A percentile compares a stretch with the other conserved stretches of the same genome.
These are phyloP conservation scores for Ophiostoma australiae DNA, from an alignment of 2,329 filamentous ascomycete species.

Conservation along the genomic window DNA sequence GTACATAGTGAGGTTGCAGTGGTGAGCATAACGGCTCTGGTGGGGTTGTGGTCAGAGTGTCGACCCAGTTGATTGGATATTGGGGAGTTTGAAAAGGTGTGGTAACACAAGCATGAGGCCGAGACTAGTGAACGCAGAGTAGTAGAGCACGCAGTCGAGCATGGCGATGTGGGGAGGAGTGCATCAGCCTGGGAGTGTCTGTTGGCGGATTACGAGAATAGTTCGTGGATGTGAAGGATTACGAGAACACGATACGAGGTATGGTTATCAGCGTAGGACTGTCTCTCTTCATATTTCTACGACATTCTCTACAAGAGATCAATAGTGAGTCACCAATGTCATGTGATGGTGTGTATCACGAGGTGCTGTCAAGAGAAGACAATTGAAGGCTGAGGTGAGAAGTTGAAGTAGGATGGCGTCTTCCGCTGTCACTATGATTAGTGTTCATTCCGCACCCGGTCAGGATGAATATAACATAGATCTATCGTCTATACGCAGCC, in stretches of 20 bases:
- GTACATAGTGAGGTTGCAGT: neutral
- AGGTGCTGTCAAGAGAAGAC: neutral
- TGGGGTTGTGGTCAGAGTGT: neutral
- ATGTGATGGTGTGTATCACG: neutral
- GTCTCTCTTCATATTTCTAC: neutral
- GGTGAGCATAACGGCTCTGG: neutral
- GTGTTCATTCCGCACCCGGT: neutral
- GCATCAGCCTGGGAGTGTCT: neutral
- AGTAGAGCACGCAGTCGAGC: neutral
- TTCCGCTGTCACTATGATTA: neutral
- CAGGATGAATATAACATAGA: neutral
- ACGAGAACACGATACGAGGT: neutral
- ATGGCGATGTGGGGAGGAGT: neutral
- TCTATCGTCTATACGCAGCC: neutral
- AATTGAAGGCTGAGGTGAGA: neutral
- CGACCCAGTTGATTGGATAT: slow-evolving; percentile 12
- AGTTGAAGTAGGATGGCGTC: neutral
- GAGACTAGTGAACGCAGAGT: neutral
- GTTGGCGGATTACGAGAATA: neutral
- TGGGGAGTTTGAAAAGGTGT: neutral
- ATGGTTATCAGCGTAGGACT: neutral
- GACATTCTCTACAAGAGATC: too few species aligned
- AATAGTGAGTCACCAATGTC: neutral
- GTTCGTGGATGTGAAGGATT: too few species aligned
- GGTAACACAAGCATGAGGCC: neutral